Percentiles rank a stretch among this genome's conserved stretches.
phyloP scores from a whole-genome alignment of 106 monocot species.

The Apostasia shenzhenica region DNA sequence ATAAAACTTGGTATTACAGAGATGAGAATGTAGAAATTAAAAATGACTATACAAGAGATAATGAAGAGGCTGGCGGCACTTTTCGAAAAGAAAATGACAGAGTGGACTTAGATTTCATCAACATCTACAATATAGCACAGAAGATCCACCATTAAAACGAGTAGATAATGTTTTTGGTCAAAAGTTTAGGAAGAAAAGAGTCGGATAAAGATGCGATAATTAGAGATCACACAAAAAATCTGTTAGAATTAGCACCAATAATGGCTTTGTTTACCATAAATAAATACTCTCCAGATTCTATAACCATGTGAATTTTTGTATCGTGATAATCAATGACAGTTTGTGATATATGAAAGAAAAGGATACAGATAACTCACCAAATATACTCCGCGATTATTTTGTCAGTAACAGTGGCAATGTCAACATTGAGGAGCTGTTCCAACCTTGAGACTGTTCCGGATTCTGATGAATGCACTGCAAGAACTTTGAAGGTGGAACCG shows the following conservation, averaged over 20 bases:
- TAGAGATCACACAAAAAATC: background rate
- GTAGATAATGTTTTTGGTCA: no score
- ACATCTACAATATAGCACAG: no score
- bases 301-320: no score
- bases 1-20: background rate
- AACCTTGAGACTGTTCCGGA: conserved; percentile 51
- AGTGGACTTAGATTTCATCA: background rate
- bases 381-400: conserved; percentile 88
- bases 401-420: conserved; percentile 55
- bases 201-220: background rate
- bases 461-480: conserved; percentile 35
- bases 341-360: no score
- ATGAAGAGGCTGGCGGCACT: background rate
- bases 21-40: background rate
- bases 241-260: background rate
- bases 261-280: no score
- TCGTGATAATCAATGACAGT: no score
- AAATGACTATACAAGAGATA: background rate
- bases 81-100: background rate
- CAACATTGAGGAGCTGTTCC: conserved; percentile 67
- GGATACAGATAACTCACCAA: conserved; percentile 33
- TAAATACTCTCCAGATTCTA: no score
- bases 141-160: no score
- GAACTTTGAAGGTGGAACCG: conserved; percentile 32
- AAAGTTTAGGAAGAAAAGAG: no score